These are phyloP conservation scores for Patellifolia procumbens DNA, from an alignment of 179 eudicot genomes.

Conservation along the genomic window DNA sequence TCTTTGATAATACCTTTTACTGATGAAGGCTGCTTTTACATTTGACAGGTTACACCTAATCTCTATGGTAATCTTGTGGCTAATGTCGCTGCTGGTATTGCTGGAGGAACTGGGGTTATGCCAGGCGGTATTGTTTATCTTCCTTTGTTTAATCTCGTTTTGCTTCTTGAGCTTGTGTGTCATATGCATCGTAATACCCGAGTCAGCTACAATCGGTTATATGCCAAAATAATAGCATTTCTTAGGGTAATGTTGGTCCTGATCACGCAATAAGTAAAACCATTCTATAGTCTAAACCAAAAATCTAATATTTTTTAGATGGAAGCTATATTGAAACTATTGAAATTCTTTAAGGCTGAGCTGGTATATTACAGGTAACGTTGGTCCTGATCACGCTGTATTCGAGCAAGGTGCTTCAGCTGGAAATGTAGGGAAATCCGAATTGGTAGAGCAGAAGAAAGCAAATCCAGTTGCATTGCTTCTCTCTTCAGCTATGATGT, in stretches of 20 bases:
- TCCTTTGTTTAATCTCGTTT: background rate
- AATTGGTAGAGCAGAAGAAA: slow-evolving; percentile 69
- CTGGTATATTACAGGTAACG: slow-evolving; percentile 58
- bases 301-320: background rate
- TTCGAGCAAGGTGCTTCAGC: slow-evolving; percentile 99
- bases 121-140: slow-evolving; percentile 70
- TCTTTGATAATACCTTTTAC: background rate
- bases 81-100: slow-evolving; percentile 97
- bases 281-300: background rate
- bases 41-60: slow-evolving; percentile 84
- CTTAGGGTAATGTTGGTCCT: no score
- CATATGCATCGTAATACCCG: no score
- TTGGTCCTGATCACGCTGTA: slow-evolving; percentile 83
- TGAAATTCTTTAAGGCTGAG: background rate
- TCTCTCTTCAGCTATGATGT: slow-evolving; percentile 94
- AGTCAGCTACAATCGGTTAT: background rate
- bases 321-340: background rate
- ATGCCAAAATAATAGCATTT: no score
- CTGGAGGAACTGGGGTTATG: slow-evolving; percentile 98
- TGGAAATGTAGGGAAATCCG: slow-evolving; percentile 80
- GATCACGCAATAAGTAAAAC: no score
- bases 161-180: background rate
- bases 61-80: slow-evolving; percentile 91
- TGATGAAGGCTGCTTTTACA: slow-evolving; percentile 20
- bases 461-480: slow-evolving; percentile 93